These are phyloP conservation scores for Claviceps arundinis DNA, from an alignment of 2,329 filamentous ascomycete species.

Conservation along the genomic window DNA sequence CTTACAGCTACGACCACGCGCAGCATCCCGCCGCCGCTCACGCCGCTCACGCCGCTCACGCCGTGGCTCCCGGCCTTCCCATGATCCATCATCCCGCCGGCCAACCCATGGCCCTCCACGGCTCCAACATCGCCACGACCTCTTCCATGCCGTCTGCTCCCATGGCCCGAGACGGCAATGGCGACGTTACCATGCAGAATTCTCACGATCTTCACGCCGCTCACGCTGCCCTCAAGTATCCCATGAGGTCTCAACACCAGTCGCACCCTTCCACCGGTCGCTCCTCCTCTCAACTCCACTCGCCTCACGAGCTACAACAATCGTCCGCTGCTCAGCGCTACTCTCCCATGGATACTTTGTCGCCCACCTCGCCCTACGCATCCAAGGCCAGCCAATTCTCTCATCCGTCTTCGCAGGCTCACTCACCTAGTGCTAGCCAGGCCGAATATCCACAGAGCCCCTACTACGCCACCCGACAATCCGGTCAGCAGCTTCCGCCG, in stretches of 20 bases:
- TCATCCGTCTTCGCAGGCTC: constrained; percentile 43
- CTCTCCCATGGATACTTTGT: constrained; percentile 86
- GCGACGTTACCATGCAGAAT: constrained; percentile 79
- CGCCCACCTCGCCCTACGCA: constrained; percentile 67
- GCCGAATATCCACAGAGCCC: constrained; percentile 46
- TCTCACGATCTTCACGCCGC: constrained; percentile 68
- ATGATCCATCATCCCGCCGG: constrained; percentile 17
- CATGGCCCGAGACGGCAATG: constrained; percentile 56
- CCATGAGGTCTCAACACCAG: constrained; percentile 65
- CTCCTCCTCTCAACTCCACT: constrained; percentile 52
- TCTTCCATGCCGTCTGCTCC: constrained; percentile 37
- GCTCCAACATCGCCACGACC: constrained; percentile 35
- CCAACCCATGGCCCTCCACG: constrained; percentile 16
- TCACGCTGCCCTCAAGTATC: constrained; percentile 77
- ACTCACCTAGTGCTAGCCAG: constrained; percentile 60
- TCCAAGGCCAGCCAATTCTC: constrained; percentile 46
- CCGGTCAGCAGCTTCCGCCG: constrained; percentile 43
- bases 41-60: constrained; percentile 57
- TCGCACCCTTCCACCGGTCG: constrained; percentile 48
- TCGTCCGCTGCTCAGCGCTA: constrained; percentile 82
- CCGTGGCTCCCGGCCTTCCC: constrained; percentile 30
- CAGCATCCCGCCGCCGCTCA: constrained; percentile 50
- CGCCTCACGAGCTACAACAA: constrained; percentile 42
- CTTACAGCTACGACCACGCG: constrained; percentile 49
- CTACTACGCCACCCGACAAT: constrained; percentile 41